Evolutionary conservation across 2,329 filamentous ascomycete genomes (phyloP).

Genomic region (Fusarium sp.): DNA sequence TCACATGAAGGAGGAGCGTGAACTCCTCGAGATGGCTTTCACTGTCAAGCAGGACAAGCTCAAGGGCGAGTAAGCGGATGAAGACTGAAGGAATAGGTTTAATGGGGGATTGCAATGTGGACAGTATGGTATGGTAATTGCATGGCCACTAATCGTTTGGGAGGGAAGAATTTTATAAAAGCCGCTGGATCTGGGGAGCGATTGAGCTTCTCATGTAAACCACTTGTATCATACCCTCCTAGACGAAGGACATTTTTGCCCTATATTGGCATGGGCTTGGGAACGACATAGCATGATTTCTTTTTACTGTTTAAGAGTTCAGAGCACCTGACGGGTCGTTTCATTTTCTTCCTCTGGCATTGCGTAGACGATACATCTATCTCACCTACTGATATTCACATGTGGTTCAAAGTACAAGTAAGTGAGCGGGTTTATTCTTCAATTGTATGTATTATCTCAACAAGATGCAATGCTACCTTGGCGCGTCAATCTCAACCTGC

Average conservation of each 20-base stretch:
- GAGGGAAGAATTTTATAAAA: constrained; percentile 34
- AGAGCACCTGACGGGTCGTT: neutral
- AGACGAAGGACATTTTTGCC: constrained; percentile 39
- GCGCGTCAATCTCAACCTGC: constrained; percentile 58
- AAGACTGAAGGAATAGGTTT: neutral
- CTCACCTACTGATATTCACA: neutral
- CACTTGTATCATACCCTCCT: constrained; percentile 47
- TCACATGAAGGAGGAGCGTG: constrained; percentile 92
- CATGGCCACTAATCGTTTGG: constrained; percentile 34
- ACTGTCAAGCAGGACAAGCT: constrained; percentile 72
- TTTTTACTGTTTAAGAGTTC: constrained; percentile 26
- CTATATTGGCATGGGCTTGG: constrained; percentile 37
- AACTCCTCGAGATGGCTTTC: constrained; percentile 74
- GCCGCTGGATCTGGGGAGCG: constrained; percentile 36
- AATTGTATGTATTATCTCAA: constrained; percentile 1
- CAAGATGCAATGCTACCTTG: constrained; percentile 14
- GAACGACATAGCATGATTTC: constrained; percentile 38
- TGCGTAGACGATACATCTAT: neutral
- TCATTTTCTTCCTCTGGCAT: neutral
- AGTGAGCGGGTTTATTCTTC: neutral
- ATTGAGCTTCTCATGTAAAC: constrained; percentile 43
- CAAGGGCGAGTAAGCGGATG: constrained; percentile 65
- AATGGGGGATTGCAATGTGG: constrained; percentile 14
- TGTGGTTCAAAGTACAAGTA: neutral
- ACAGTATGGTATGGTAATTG: constrained; percentile 24